Evolutionary conservation across 2,329 filamentous ascomycete genomes (phyloP).

Genomic region (Penicillium rolfsii): DNA sequence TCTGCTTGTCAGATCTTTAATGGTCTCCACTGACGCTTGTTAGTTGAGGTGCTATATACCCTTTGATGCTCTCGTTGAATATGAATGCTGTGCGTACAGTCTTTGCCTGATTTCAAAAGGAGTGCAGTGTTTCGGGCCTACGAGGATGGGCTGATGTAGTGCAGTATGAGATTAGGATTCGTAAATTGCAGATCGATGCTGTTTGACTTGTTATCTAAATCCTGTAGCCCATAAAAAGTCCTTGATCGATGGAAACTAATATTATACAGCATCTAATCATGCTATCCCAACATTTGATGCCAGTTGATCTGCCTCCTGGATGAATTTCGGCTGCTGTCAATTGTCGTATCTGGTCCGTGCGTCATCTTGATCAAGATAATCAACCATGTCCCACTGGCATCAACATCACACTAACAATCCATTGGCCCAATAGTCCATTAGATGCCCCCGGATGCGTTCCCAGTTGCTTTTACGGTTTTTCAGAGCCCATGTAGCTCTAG

Average conservation of each 20-base stretch:
- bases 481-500: background rate
- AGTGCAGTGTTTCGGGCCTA: background rate
- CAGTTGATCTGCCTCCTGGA: background rate
- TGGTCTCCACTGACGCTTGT: too few relatives aligned
- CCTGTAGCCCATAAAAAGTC: background rate
- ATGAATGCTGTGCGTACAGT: background rate
- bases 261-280: background rate
- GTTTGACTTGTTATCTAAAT: background rate
- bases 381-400: background rate
- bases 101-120: background rate
- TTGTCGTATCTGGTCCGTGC: constrained; percentile 1
- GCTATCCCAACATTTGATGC: background rate
- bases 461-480: background rate
- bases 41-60: background rate
- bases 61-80: background rate
- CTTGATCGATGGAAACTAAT: background rate
- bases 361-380: background rate
- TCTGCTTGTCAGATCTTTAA: background rate
- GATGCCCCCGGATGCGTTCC: constrained; percentile 6
- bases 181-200: background rate
- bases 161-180: background rate
- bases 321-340: background rate
- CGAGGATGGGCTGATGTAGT: background rate
- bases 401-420: background rate
- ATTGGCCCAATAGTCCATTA: background rate